Base-by-base conservation (phyloP, 306 rosid species). In the Abrus pulchellus region DNA sequence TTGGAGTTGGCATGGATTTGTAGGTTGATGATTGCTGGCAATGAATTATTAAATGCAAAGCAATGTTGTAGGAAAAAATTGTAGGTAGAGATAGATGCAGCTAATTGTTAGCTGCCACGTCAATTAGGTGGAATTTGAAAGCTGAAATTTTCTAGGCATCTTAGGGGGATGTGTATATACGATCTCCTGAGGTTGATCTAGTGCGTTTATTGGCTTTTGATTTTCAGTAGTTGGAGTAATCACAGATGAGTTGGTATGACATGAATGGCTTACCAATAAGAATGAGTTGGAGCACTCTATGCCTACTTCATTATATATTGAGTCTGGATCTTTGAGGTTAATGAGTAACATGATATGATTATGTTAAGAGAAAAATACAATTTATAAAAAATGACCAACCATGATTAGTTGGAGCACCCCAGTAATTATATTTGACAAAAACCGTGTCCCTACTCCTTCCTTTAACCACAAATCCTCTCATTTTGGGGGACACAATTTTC, bases 161-260 rank as follows among this genome's bases (percentile, higher is more conserved):
- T 29, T 7, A 59, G 33, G 33, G 59, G 50, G 45, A n/a, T 71
- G 38, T 52, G 29, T 63, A 20, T 60, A 4, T 47, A 7, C 41
- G 54, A 62, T 80, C 36, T 28, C 53, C 28, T 29, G 40, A 54
- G 29, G 59, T 40, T 71, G 56, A 38, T 52, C n/a, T 9, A 63
- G 12, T 73, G 32, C 52, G 63, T 33, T 44, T 38, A 20, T 53
- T 72, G 29, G 32, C 29, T 52, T 72, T 53, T 29, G 48, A 63
- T 62, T n/a, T 36, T 71, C 36, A 38, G 48, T 61, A 32, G 52
- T 61, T 79, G 68, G 32, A 69, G 43, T 38, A 36, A 71, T 70
- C 56, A 71, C 72, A 60, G 13, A 48, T 44, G 69, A 78, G 66
- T 33, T 71, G 76, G 63, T 44, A 14, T 33, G 63, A 49, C 20